These are phyloP conservation scores for Plasmodium inui DNA, from an alignment of 169 alveolate genomes.

Conservation along the genomic window DNA sequence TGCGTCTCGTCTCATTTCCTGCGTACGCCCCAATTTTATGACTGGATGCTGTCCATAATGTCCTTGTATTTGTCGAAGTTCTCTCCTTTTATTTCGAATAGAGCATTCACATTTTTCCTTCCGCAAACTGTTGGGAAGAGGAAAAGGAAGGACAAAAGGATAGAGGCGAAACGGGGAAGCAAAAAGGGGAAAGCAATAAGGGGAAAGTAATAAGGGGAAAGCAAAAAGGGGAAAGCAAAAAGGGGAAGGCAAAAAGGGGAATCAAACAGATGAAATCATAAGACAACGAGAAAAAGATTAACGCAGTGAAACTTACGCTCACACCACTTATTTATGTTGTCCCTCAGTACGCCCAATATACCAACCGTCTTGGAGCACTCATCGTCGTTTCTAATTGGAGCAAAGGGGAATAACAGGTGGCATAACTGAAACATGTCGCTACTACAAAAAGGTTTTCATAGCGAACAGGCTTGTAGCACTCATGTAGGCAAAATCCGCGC, in stretches of 20 bases:
- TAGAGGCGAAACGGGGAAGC: not conserved
- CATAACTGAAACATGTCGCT: not conserved
- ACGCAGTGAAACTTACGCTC: conserved; percentile 29
- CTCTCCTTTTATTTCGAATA: conserved; percentile 74
- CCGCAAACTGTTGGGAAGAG: conserved; percentile 38
- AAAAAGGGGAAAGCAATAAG: not conserved
- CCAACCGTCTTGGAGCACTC: conserved; percentile 74
- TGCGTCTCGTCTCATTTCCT: conserved; percentile 5
- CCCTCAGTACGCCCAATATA: conserved; percentile 63
- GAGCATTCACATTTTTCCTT: conserved; percentile 69
- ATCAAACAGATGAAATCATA: not conserved
- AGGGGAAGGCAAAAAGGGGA: too few species aligned
- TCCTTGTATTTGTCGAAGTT: conserved; percentile 41
- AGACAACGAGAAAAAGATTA: not conserved
- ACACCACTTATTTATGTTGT: conserved; percentile 75
- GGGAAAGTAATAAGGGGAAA: not conserved
- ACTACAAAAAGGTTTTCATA: not conserved
- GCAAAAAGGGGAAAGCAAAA: not conserved
- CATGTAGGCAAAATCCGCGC: not conserved
- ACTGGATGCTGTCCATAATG: conserved; percentile 54
- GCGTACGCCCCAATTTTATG: not conserved
- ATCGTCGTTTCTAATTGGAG: conserved; percentile 56
- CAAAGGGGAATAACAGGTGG: not conserved
- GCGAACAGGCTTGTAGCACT: not conserved
- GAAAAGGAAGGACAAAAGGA: not conserved